Evolutionary conservation across 495 filamentous ascomycete species (phyloP).

Genomic region (Xylaria telfairii): DNA sequence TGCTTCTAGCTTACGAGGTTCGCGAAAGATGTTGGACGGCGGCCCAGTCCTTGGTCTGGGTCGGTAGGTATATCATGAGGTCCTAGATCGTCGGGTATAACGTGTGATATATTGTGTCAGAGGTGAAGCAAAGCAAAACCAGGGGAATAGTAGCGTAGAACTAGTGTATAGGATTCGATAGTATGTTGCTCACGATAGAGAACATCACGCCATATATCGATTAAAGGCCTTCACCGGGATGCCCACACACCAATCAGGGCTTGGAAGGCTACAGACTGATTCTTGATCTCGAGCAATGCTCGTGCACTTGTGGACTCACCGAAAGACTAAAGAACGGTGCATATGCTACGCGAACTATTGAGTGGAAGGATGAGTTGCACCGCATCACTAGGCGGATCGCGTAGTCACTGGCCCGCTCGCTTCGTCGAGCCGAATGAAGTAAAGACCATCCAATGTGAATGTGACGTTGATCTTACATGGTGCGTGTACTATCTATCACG

Average conservation of each 20-base stretch:
- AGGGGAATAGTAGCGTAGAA: not conserved
- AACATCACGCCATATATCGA: constrained; percentile 15
- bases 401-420: constrained; percentile 3
- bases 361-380: constrained; percentile 9
- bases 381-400: constrained; percentile 2
- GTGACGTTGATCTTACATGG: constrained; percentile 10
- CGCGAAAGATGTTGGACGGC: not conserved
- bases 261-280: not conserved
- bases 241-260: not conserved
- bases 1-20: not conserved
- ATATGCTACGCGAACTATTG: not conserved
- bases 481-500: not conserved
- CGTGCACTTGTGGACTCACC: constrained; percentile 1
- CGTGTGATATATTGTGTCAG: constrained; percentile 3
- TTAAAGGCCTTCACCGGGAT: constrained; percentile 8
- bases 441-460: not conserved
- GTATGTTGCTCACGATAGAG: not conserved
- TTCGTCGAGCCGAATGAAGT: not conserved
- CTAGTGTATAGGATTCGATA: not conserved
- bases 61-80: not conserved
- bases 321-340: not conserved
- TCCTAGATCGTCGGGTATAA: not conserved
- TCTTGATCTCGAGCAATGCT: not conserved
- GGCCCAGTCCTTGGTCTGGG: not conserved
- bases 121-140: constrained; percentile 8